Evolutionary conservation across 495 filamentous ascomycete species (phyloP).

Genomic region (Sporormia fimetaria): DNA sequence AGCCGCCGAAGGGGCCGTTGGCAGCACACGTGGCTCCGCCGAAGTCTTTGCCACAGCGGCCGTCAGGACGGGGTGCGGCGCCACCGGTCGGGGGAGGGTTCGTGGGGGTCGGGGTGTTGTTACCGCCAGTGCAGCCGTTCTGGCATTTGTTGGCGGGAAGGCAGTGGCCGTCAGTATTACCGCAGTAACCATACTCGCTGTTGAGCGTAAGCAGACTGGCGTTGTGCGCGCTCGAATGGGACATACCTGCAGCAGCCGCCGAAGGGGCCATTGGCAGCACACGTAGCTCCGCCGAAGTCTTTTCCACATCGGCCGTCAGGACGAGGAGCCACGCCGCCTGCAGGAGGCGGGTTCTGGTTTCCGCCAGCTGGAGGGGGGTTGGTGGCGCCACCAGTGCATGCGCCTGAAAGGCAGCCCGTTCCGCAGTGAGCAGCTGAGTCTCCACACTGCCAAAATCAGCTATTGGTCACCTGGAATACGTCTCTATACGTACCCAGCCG

Average conservation of each 20-base stretch:
- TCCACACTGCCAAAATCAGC: conserved; percentile 25
- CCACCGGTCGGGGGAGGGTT: background rate
- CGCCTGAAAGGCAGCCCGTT: conserved; percentile 33
- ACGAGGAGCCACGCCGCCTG: no score
- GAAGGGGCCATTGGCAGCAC: conserved; percentile 24
- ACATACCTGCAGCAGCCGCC: no score
- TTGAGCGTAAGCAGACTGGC: no score
- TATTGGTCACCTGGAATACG: no score
- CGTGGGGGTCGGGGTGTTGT: background rate
- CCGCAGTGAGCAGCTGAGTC: conserved; percentile 31
- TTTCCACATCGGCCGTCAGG: conserved; percentile 25
- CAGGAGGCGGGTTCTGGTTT: no score
- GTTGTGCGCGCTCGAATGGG: no score
- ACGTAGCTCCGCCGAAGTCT: conserved; percentile 24
- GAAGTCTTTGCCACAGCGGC: conserved; percentile 31
- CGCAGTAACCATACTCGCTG: conserved; percentile 24
- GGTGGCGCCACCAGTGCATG: conserved; percentile 10
- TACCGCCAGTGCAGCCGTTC: conserved; percentile 13
- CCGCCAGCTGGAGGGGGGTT: no score
- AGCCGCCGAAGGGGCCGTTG: conserved; percentile 27
- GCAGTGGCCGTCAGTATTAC: conserved; percentile 25
- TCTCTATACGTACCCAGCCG: conserved; percentile 26
- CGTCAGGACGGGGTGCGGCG: conserved; percentile 3
- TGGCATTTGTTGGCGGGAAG: conserved; percentile 22
- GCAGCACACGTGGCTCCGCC: conserved; percentile 26